Evolutionary conservation across 176 grass and related monocot species (phyloP).

Genomic region (Alopecurus myosuroides): DNA sequence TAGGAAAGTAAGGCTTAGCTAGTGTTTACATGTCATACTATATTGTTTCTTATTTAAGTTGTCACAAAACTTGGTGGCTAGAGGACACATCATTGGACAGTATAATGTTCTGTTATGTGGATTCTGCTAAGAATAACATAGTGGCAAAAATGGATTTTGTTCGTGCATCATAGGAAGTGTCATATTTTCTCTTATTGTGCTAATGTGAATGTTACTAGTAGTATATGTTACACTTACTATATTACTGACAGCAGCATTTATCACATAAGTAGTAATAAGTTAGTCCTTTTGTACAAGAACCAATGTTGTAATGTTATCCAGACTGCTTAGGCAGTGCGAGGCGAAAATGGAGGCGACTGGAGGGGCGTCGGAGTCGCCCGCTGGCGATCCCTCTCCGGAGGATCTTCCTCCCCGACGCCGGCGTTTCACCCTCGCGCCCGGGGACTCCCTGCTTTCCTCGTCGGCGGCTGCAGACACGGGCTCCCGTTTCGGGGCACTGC

Average conservation of each 20-base stretch:
- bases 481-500: too few species aligned
- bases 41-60: neutral
- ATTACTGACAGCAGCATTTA: neutral
- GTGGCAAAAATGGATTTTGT: neutral
- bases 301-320: too few species aligned
- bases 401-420: too few species aligned
- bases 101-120: neutral
- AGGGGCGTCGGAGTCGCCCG: too few species aligned
- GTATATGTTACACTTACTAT: neutral
- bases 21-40: neutral
- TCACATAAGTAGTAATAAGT: neutral
- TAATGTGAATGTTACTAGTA: neutral
- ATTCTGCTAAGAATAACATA: neutral
- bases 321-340: too few species aligned
- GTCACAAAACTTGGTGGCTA: neutral
- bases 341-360: too few species aligned
- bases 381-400: too few species aligned
- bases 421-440: too few species aligned
- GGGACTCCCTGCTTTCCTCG: too few species aligned
- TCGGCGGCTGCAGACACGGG: too few species aligned
- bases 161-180: neutral
- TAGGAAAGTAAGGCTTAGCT: neutral
- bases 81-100: neutral
- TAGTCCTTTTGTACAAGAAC: neutral
- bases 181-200: neutral